Conservation (phyloP, 1,284 basidiomycete genomes). For the Fistulinella cinereoalba region DNA sequence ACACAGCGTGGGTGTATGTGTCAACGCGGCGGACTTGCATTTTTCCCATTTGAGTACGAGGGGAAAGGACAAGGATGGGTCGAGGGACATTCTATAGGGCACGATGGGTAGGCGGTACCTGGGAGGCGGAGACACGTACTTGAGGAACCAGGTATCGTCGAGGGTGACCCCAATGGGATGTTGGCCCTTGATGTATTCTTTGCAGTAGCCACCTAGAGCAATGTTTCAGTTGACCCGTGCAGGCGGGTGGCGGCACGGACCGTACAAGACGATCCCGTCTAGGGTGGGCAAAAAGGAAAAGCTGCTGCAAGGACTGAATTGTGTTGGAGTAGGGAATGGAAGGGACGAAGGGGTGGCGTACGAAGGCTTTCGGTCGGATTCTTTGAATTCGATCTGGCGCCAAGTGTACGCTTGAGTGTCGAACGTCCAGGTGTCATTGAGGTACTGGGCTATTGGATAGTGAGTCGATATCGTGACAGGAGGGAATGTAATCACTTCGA, state of each 20-base stretch:
- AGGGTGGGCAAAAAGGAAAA: conserved; percentile 83
- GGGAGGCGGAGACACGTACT: conserved; percentile 48
- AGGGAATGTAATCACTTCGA: conserved; percentile 49
- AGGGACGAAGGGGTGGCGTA: conserved; percentile 32
- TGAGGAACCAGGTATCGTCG: conserved; percentile 91
- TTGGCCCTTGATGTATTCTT: conserved; percentile 88
- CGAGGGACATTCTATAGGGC: conserved; percentile 37
- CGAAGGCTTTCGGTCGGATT: conserved; percentile 70
- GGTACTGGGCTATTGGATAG: conserved; percentile 75
- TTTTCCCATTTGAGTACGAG: conserved; percentile 80
- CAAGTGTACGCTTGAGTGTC: conserved; percentile 88
- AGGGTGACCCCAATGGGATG: conserved; percentile 83
- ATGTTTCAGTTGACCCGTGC: not conserved
- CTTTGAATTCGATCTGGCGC: conserved; percentile 75
- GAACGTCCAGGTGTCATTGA: conserved; percentile 88
- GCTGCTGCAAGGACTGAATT: conserved; percentile 69
- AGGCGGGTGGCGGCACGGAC: conserved; percentile 35
- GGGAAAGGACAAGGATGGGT: conserved; percentile 33
- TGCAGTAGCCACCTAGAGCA: conserved; percentile 79
- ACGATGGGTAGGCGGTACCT: too few species aligned
- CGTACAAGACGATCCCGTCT: conserved; percentile 84
- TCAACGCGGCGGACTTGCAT: conserved; percentile 65
- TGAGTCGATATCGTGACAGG: not conserved
- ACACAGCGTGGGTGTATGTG: conserved; percentile 51
- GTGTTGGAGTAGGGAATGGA: not conserved